phyloP scores from a whole-genome alignment of 2,329 filamentous ascomycete species.

The Diaporthe helianthi region DNA sequence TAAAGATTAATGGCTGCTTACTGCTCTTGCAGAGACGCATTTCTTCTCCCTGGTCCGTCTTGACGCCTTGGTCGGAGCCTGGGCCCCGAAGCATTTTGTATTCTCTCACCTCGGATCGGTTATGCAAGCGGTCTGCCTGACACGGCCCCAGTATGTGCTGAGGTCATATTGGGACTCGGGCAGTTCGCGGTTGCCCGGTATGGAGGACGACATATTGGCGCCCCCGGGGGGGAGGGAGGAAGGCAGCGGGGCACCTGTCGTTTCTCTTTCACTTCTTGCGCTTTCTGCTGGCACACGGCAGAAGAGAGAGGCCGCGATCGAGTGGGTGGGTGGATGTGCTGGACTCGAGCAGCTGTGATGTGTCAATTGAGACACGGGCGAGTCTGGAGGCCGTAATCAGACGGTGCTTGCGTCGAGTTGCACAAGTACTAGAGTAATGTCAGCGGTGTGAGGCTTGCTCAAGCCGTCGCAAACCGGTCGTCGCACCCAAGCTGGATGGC shows the following conservation, averaged over 20 bases:
- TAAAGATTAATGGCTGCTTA: constrained; percentile 33
- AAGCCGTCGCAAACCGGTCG: constrained; percentile 32
- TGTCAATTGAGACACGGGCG: constrained; percentile 15
- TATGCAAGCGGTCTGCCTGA: constrained; percentile 86
- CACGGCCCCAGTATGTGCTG: constrained; percentile 91
- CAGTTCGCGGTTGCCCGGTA: constrained; percentile 77
- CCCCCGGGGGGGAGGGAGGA: neutral
- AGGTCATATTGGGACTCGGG: constrained; percentile 93
- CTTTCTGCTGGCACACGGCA: neutral
- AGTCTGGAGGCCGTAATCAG: neutral
- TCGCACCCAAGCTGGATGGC: too few species aligned
- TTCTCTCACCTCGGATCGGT: constrained; percentile 89
- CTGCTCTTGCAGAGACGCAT: constrained; percentile 34
- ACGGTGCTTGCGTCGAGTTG: neutral
- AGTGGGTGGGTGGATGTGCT: neutral
- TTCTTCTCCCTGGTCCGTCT: neutral
- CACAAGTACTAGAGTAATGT: neutral
- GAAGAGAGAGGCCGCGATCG: neutral
- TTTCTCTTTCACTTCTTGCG: neutral
- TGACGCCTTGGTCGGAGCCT: constrained; percentile 34
- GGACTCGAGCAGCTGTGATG: constrained; percentile 1
- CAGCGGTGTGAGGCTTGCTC: constrained; percentile 2
- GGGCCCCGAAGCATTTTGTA: constrained; percentile 28
- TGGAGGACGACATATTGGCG: constrained; percentile 66
- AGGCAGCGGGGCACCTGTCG: neutral